These are phyloP conservation scores for Lactifluus volemus DNA, from an alignment of 768 basidiomycete species.

Conservation along the genomic window DNA sequence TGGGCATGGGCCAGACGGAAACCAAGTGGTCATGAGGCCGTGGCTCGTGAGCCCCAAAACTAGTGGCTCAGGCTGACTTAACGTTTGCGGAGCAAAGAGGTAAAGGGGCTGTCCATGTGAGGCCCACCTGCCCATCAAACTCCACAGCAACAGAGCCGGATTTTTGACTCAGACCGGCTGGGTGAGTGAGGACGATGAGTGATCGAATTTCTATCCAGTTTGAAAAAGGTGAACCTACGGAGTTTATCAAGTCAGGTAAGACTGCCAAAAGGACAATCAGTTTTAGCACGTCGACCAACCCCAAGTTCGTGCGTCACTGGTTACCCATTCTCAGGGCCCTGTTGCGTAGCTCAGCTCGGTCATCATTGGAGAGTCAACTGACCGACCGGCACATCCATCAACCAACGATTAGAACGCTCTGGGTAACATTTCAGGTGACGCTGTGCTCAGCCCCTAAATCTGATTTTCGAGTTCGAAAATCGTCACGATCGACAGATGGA, in stretches of 20 bases:
- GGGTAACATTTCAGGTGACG: not conserved
- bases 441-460: slow-evolving; percentile 4
- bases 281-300: not conserved
- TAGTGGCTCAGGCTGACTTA: too few species aligned
- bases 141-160: too few species aligned
- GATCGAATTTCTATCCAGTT: not conserved
- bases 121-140: too few species aligned
- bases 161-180: too few species aligned
- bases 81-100: too few species aligned
- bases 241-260: not conserved
- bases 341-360: too few species aligned
- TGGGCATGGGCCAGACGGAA: not conserved
- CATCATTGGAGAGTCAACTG: slow-evolving; percentile 1
- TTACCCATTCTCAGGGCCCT: too few species aligned
- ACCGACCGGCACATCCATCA: not conserved
- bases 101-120: not conserved
- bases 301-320: too few species aligned
- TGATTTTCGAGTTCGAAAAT: not conserved
- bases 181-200: not conserved
- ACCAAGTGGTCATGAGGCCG: not conserved
- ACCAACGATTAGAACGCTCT: not conserved
- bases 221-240: not conserved
- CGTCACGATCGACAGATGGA: not conserved
- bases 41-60: too few species aligned
- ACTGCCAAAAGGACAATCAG: not conserved